Evolutionary conservation across 306 rosid genomes (phyloP), one percentile per base, ranked within the genome.

Genomic region (Rosa multiflora): DNA sequence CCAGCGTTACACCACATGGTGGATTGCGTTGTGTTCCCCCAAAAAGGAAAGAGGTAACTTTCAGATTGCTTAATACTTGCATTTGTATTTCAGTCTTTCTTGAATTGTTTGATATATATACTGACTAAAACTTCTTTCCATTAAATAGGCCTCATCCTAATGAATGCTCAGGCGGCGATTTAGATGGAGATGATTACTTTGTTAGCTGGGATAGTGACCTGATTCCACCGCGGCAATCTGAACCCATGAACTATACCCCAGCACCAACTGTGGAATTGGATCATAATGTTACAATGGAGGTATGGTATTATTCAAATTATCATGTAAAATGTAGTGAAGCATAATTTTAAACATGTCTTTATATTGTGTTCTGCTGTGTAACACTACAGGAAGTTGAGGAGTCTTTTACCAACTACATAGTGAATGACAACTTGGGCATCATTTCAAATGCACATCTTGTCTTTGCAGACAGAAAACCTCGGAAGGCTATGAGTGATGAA

Each of bases 131-230:
- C 67, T 51, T 15, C 1, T 67, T 20, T n/a, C 44, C 5, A 37
- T 63, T 52, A n/a, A 0, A 17, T 70, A 87, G 90, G 26, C 86
- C 90, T 15, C 88, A 87, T 46, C 86, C 90, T 0, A 78, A 87
- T 42, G 90, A 87, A 80, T 87, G 90, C 73, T 82, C 90, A 0
- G 88, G 90, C 39, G 80, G 88, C n/a, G 84, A 82, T n/a, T 74
- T 87, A 67, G 90, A 87, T 12, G 88, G 90, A 32, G 90, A 84
- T 73, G 5, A 32, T 1, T 84, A 84, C 86, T 84, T 84, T 32
- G 88, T 84, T 18, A 76, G 86, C 29, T 87, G 90, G 90, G 90
- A 84, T 52, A 4, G 10, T 5, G 86, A 82, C n/a, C 80, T 87
- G n/a, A 84, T 84, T 79, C 88, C 88, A 1, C 56, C 53, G 0